phyloP scores from a whole-genome alignment of 495 filamentous ascomycete genomes.

The Lasiosphaeria ovina region DNA sequence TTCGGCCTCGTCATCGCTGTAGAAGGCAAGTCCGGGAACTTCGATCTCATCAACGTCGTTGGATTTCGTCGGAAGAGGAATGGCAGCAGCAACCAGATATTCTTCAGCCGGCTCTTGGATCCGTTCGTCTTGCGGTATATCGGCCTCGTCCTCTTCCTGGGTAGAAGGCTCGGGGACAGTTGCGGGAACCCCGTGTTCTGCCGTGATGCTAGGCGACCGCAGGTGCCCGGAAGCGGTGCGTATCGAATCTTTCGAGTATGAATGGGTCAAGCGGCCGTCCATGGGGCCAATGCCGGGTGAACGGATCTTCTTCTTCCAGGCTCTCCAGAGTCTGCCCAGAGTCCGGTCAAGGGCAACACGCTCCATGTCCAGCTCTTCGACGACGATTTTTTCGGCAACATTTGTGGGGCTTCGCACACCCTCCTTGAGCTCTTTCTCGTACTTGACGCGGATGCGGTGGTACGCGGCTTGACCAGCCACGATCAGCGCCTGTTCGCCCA shows the following conservation, averaged over 20 bases:
- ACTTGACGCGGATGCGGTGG: slow-evolving; percentile 58
- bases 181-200: slow-evolving; percentile 26
- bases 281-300: slow-evolving; percentile 34
- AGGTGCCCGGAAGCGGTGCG: slow-evolving; percentile 26
- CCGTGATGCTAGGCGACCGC: slow-evolving; percentile 39
- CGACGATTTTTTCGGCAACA: slow-evolving; percentile 62
- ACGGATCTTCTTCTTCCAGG: slow-evolving; percentile 85
- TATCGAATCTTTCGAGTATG: slow-evolving; percentile 42
- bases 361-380: slow-evolving; percentile 92
- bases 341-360: slow-evolving; percentile 86
- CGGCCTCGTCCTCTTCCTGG: slow-evolving; percentile 8
- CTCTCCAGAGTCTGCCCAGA: slow-evolving; percentile 86
- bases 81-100: slow-evolving; percentile 46
- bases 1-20: slow-evolving; percentile 59
- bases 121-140: neutral
- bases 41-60: slow-evolving; percentile 75
- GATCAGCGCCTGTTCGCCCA: slow-evolving; percentile 85
- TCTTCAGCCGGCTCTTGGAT: slow-evolving; percentile 23
- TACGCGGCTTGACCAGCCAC: slow-evolving; percentile 88
- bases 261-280: slow-evolving; percentile 36
- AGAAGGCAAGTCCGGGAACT: slow-evolving; percentile 58
- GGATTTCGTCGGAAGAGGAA: slow-evolving; percentile 64
- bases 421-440: slow-evolving; percentile 51
- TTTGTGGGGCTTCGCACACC: slow-evolving; percentile 38
- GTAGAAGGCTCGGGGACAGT: slow-evolving; percentile 26